These are phyloP conservation scores for Zoysia japonica DNA, from an alignment of 176 grass and related monocot species.

Conservation along the genomic window DNA sequence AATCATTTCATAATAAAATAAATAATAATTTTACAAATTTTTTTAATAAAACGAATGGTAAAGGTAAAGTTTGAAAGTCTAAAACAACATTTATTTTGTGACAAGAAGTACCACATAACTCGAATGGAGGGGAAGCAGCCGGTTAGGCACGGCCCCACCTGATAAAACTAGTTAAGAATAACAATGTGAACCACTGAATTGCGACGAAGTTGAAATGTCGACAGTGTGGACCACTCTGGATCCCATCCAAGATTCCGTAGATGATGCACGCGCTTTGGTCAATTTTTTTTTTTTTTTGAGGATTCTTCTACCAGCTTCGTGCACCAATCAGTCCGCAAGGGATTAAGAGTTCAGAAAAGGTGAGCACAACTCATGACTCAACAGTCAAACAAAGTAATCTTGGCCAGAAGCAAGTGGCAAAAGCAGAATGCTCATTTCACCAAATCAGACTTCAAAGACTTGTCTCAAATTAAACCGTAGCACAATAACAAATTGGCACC, in stretches of 20 bases:
- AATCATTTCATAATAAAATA: too few species aligned
- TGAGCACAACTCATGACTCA: not conserved
- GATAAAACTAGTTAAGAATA: not conserved
- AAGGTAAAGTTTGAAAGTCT: too few species aligned
- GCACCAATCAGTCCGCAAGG: not conserved
- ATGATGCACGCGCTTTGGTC: not conserved
- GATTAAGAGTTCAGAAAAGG: not conserved
- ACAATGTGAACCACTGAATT: not conserved
- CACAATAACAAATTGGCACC: slow-evolving; percentile 1
- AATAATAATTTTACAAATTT: too few species aligned
- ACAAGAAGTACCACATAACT: too few species aligned
- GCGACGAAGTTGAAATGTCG: not conserved
- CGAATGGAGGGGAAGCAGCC: not conserved
- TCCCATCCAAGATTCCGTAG: not conserved
- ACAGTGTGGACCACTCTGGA: slow-evolving; percentile 16
- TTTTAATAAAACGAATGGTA: too few species aligned
- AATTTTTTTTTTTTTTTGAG: not conserved
- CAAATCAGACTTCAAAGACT: slow-evolving; percentile 19
- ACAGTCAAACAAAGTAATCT: not conserved
- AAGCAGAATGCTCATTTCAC: not conserved
- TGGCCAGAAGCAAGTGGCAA: not conserved
- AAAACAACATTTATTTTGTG: too few species aligned
- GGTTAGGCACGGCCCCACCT: not conserved
- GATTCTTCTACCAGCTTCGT: not conserved
- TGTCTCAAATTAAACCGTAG: not conserved